Evolutionary conservation across 2,329 filamentous ascomycete species (phyloP), one percentile per base, ranked within the genome.

Genomic region (Aspergillus fumigatiaffinis): DNA sequence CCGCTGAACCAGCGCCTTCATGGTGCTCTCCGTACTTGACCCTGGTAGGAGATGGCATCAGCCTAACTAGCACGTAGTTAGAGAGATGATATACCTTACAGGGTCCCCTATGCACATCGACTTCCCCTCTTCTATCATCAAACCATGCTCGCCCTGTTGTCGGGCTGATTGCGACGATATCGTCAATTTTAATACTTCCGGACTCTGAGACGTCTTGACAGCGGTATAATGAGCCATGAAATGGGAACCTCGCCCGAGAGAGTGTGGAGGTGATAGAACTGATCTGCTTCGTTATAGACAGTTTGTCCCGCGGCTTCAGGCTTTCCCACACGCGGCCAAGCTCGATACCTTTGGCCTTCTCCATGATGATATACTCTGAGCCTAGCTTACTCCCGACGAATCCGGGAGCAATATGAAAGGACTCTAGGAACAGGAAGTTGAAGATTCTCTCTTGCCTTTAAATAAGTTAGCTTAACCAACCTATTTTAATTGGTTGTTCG

Each of bases 351-450:
- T 12, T 32, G 26, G 53, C 51, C 26, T 57, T 61, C 35, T 60
- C 58, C 55, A 62, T 60, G n/a, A 62, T 32, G 23, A 60, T 60
- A 28, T 60, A 60, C 47, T 62, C 58, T 10, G 46, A 17, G n/a
- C 53, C 55, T 20, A 62, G 49, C 35, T 48, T 49, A 35, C 55
- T 62, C 32, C 41, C 35, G 10, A 12, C 9, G 41, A 50, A 49
- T 8, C 51, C 51, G 42, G 28, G 55, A 58, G 44, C 54, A 58
- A 29, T 56, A 58, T 3, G 35, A 14, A 5, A 59, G 55, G 14
- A 58, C 47, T 46, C 47, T 52, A 8, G 61, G 56, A 26, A 61
- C 56, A 52, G 59, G 61, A 21, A 58, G 23, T 8, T 51, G 35
- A 23, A 62, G 51, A 4, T 51, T 55, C 8, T 55, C 50, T 9